Conservation (phyloP, 306 rosid genomes). For the Trichosanthes cucumerina region DNA sequence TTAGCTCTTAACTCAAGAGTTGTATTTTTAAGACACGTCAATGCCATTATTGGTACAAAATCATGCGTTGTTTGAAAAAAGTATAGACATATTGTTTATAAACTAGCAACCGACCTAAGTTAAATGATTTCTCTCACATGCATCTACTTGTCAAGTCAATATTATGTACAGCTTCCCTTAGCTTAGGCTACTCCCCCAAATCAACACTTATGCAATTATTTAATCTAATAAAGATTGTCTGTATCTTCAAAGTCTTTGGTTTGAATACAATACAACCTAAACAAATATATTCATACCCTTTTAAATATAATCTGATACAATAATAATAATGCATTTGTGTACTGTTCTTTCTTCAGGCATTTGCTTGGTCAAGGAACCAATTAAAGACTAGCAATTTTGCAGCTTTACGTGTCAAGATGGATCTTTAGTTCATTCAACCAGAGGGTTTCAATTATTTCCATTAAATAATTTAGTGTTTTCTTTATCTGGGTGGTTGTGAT, state of each 20-base stretch:
- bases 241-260: neutral
- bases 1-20: neutral
- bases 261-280: neutral
- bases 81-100: neutral
- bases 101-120: neutral
- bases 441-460: neutral
- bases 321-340: neutral
- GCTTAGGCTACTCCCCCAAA: neutral
- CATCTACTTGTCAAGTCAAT: neutral
- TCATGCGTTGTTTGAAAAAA: neutral
- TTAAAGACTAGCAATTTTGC: neutral
- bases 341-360: neutral
- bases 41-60: neutral
- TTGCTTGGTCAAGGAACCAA: neutral
- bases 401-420: neutral
- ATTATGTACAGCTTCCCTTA: constrained; percentile 2
- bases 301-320: neutral
- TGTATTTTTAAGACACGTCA: neutral
- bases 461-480: neutral
- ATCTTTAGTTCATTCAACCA: neutral
- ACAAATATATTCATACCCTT: neutral
- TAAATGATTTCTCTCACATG: constrained; percentile 6
- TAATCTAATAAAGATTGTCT: neutral
- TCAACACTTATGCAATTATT: neutral
- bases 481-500: constrained; percentile 5